Evolutionary conservation across 2,329 filamentous ascomycete species (phyloP), one percentile per base, ranked within the genome.

Genomic region (Nemania serpens): DNA sequence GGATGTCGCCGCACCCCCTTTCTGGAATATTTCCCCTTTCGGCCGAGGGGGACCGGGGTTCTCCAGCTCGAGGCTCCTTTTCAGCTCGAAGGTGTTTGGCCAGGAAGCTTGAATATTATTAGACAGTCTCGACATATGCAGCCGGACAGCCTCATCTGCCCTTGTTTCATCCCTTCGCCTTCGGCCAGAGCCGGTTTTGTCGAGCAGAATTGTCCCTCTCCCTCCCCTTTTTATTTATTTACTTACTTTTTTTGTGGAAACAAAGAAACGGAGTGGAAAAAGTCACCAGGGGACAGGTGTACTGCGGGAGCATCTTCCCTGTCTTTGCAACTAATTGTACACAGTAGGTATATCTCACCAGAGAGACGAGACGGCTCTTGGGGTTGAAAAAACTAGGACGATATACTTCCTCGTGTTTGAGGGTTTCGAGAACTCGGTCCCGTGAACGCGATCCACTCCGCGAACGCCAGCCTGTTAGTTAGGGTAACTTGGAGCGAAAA

Each of bases 11-110:
- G 25, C 7, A 29, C 25, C 39, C 20, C 50, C 55, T 60, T 65
- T 65, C 62, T 60, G 55, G 62, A 65, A 63, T 15, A 60, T 65
- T 65, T 65, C 62, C 60, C 15, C 20, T 63, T 64, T 58, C n/a
- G 56, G 62, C 41, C 39, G 17, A 17, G 2, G 17, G 13, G 2
- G 22, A 18, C 58, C 50, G 53, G 61, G 61, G 37, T 51, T 41
- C n/a, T 37, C 52, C 39, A 37, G 41, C 33, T 33, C 34, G 29
- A 20, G 53, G 48, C 22, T 22, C 25, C 17, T 37, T 36, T 29
- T 58, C 50, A 63, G 61, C 58, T 61, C 17, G 5, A 45, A 42
- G 22, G 29, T n/a, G n/a, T n/a, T 45, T 20, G 15, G 22, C 17
- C 25, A 34, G 41, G 18, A 46, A 29, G 20, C 43, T 46, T 33